Conservation (phyloP, 2,329 filamentous ascomycete species). For the Ascochyta rabiei region DNA sequence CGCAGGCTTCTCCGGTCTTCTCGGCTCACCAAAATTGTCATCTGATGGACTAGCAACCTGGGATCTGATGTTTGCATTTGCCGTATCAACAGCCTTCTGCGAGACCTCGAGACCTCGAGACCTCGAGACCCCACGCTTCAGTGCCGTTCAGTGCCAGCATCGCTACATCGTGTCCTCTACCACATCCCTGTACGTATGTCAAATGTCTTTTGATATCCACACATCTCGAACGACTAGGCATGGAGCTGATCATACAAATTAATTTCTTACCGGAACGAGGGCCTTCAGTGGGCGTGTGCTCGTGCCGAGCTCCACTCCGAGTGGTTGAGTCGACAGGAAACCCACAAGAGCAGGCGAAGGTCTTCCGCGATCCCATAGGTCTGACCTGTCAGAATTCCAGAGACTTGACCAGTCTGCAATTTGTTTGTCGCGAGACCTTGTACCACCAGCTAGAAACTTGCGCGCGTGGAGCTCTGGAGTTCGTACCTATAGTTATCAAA, state of each 20-base stretch:
- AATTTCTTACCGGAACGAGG: conserved; percentile 63
- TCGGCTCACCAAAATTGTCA: conserved; percentile 46
- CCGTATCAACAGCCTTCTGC: conserved; percentile 46
- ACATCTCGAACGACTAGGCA: not conserved
- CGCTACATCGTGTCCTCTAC: conserved; percentile 77
- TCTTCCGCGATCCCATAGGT: conserved; percentile 61
- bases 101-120: conserved; percentile 73
- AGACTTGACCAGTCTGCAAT: conserved; percentile 56
- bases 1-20: conserved; percentile 51
- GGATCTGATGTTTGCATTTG: conserved; percentile 18
- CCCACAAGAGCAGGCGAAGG: conserved; percentile 58
- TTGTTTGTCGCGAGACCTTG: conserved; percentile 20
- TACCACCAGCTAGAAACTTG: not conserved
- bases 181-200: conserved; percentile 62
- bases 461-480: not conserved
- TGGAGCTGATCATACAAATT: not conserved
- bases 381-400: conserved; percentile 57
- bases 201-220: not conserved
- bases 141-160: conserved; percentile 75
- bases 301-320: conserved; percentile 34
- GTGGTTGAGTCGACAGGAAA: conserved; percentile 19
- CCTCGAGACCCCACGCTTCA: conserved; percentile 75
- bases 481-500: conserved; percentile 20
- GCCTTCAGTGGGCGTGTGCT: conserved; percentile 57
- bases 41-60: conserved; percentile 16